Percentiles rank a stretch among this genome's conserved stretches.
Evolutionary conservation across 1,284 basidiomycete genomes (phyloP).

Genomic region (Cryptococcus hybrid): DNA sequence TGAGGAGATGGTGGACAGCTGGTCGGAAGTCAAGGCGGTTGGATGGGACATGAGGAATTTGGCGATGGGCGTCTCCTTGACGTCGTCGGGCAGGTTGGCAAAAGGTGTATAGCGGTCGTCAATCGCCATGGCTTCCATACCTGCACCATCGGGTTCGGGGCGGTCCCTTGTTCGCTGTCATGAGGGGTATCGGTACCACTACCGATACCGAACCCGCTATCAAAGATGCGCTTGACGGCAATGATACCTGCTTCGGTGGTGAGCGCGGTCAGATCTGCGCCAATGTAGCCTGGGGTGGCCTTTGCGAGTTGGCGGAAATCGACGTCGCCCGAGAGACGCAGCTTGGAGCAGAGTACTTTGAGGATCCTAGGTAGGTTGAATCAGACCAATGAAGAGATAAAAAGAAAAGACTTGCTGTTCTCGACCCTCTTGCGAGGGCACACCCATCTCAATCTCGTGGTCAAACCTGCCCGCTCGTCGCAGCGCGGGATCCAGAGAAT

Average conservation of each 20-base stretch:
- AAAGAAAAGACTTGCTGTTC: conserved; percentile 64
- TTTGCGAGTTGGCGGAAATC: conserved; percentile 65
- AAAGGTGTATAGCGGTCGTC: conserved; percentile 28
- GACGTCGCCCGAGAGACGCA: conserved; percentile 37
- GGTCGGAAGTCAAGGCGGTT: conserved; percentile 66
- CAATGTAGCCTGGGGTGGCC: conserved; percentile 94
- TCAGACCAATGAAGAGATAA: not conserved
- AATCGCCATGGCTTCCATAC: conserved; percentile 30
- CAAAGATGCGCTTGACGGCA: conserved; percentile 94
- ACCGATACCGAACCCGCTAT: conserved; percentile 30
- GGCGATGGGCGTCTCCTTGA: conserved; percentile 70
- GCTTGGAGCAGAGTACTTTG: conserved; percentile 56
- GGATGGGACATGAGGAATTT: conserved; percentile 86
- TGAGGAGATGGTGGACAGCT: conserved; percentile 81
- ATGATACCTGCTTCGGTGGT: conserved; percentile 93
- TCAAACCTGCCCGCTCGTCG: conserved; percentile 93
- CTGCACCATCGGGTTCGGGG: conserved; percentile 16
- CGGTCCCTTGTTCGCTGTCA: conserved; percentile 62
- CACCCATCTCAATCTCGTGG: conserved; percentile 96
- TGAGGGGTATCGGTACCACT: too few species aligned
- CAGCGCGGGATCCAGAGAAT: conserved; percentile 89
- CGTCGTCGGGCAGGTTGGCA: conserved; percentile 42
- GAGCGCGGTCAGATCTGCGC: conserved; percentile 86
- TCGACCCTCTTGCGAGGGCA: conserved; percentile 85
- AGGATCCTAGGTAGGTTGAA: conserved; percentile 62